Evolutionary conservation across 306 rosid genomes (phyloP), one percentile per base, ranked within the genome.

Genomic region (Argentina anserina): DNA sequence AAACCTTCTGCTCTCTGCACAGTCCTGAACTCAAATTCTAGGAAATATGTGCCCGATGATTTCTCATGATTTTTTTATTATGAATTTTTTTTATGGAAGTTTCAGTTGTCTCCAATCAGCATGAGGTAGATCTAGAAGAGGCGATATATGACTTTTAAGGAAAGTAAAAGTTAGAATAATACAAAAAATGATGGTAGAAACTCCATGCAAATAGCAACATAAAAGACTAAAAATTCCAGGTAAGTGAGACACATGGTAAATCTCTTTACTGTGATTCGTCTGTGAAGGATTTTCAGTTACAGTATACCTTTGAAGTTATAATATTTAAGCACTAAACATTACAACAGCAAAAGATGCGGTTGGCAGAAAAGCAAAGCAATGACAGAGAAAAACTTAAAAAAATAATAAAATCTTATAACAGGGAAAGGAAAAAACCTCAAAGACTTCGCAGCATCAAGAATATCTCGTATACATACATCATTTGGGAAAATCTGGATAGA

Each of bases 401-500:
- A 28, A 42, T 41, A 34, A 40, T 18, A 59, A 39, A 23, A 70
- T 52, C 65, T 28, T 12, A 50, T 34, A 34, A 37, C 1, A 20
- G 20, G 58, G 36, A 64, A 6, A 17, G 36, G 25, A 59, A 29
- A 47, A 74, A 71, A 94, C 99, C 97, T 81, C 85, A 81, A 50
- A 67, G 86, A 70, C 78, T 84, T 88, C 39, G 95, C 88, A 75
- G 87, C 74, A 73, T 84, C 88, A 75, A 88, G 73, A 82, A 94
- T 82, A 81, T 88, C 92, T 29, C 65, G 81, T 77, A 94, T 65
- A 70, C 66, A 71, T 55, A 94, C 82, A 78, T 89, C 91, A 78
- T 81, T 92, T 36, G 98, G 97, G 81, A 88, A 86, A 73, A 91
- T 87, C 98, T 94, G 81, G 65, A 81, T 45, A 82, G 55, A 40